Evolutionary conservation across 352 stramenopile genomes (phyloP).

Genomic region (Globisporangium paddicum): DNA sequence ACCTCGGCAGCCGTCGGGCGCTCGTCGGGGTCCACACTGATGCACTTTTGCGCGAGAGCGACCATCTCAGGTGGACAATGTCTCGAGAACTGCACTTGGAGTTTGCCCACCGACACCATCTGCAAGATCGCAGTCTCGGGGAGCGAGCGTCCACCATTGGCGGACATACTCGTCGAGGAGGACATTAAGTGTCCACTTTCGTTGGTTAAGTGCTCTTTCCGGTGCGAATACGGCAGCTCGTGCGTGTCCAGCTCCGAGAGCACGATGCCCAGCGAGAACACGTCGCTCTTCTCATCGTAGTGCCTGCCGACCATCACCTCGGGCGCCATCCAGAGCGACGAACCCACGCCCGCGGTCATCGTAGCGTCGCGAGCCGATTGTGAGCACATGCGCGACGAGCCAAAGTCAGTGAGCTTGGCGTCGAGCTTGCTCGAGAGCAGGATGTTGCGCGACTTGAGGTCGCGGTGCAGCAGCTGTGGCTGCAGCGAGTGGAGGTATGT

Average conservation of each 20-base stretch:
- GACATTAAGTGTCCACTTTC: background rate
- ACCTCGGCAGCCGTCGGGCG: conserved; percentile 11
- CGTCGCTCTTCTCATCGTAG: conserved; percentile 29
- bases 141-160: conserved; percentile 12
- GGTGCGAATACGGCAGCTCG: conserved; percentile 27
- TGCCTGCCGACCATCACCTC: conserved; percentile 26
- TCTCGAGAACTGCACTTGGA: conserved; percentile 15
- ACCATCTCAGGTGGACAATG: conserved; percentile 10
- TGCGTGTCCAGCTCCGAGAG: conserved; percentile 74
- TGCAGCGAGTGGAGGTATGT: conserved; percentile 44
- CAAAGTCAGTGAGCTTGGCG: conserved; percentile 57
- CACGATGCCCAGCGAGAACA: conserved; percentile 72
- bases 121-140: conserved; percentile 24
- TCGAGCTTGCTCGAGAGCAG: conserved; percentile 32
- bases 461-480: conserved; percentile 42
- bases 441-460: conserved; percentile 73
- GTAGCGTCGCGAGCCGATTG: conserved; percentile 9
- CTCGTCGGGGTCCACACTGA: conserved; percentile 7
- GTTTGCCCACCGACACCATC: conserved; percentile 19
- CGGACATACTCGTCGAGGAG: background rate
- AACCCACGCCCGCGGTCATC: conserved; percentile 34
- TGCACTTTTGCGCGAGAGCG: conserved; percentile 4
- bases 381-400: conserved; percentile 13
- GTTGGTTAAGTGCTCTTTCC: background rate
- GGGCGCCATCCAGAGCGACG: conserved; percentile 33